Evolutionary conservation across 169 alveolate genomes (phyloP).

Genomic region (Eimeria necatrix): DNA sequence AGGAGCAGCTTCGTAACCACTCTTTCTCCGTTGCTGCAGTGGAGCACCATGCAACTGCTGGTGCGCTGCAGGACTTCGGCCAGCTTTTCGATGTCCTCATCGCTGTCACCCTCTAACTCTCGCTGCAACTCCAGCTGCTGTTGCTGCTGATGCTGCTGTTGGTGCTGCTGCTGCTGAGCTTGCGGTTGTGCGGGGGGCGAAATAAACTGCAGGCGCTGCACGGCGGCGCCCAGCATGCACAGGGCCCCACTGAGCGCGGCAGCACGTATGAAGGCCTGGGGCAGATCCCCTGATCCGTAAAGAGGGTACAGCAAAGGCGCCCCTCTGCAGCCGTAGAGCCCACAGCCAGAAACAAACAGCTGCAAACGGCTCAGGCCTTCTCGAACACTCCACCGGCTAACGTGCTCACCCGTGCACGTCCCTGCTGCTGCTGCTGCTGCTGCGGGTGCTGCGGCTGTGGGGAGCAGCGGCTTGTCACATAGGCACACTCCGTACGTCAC

Average conservation of each 20-base stretch:
- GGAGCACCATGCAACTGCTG: constrained; percentile 57
- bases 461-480: constrained; percentile 54
- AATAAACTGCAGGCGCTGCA: constrained; percentile 53
- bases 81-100: constrained; percentile 26
- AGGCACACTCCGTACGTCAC: constrained; percentile 66
- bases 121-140: constrained; percentile 12
- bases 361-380: constrained; percentile 52
- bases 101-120: background rate
- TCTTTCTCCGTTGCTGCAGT: constrained; percentile 72
- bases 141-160: constrained; percentile 21
- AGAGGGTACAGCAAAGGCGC: constrained; percentile 65
- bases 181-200: constrained; percentile 46
- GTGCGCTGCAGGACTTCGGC: constrained; percentile 30
- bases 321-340: constrained; percentile 14
- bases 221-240: constrained; percentile 67
- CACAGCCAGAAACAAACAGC: constrained; percentile 35
- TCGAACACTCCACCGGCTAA: constrained; percentile 36
- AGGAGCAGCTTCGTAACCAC: constrained; percentile 42
- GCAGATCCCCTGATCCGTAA: constrained; percentile 56
- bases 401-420: background rate
- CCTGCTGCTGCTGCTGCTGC: constrained; percentile 41
- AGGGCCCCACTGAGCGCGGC: constrained; percentile 72
- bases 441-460: constrained; percentile 9
- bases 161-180: constrained; percentile 40
- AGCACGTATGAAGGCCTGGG: constrained; percentile 61